phyloP scores from a whole-genome alignment of 306 rosid species.

The apple (Malus domestica) region ASM211411v1 NC_041791.1:9400501-9401000 shows the following conservation, averaged over 20 bases:
- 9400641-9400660: background rate
- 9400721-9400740: background rate
- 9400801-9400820: background rate
- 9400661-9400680: background rate
- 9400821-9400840: background rate
- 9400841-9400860: background rate
- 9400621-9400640: background rate
- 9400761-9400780: background rate
- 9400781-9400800: background rate
- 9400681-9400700: background rate
- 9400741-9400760: background rate
- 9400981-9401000: background rate
- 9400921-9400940: background rate
- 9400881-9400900: background rate
- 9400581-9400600: background rate
- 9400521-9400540: constrained; percentile 9
- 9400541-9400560: background rate
- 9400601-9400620: background rate
- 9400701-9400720: background rate
- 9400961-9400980: background rate
- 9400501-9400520: constrained; percentile 14
- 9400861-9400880: background rate
- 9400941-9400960: background rate
- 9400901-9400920: background rate
- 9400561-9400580: background rate